Evolutionary conservation across 1,139 yeast species (phyloP), one percentile per base, ranked within the genome.

Genomic region (Komagataea norvegica): DNA sequence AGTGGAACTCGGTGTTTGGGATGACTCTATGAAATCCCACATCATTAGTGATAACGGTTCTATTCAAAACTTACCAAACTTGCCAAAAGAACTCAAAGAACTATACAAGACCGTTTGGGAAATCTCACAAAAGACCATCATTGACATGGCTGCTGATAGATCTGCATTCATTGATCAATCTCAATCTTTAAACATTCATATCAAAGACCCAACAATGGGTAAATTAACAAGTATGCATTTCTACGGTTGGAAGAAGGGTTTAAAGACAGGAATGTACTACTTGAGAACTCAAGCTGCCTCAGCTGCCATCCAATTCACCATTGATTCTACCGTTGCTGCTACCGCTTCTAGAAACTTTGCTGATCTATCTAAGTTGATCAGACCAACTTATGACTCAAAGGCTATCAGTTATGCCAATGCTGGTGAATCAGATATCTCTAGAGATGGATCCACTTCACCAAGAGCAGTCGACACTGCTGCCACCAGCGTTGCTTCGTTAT

Each of bases 181-280:
- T 46, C 97, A 91, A 66, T 79, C 93, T 39, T 69, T 91, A 73
- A 91, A 89, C 64, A 78, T 89, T 52, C 84, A 86, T 66, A 72
- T 91, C 61, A 79, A 76, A 60, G 77, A 80, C 42, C 96, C 96
- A 38, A 85, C 96, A 2, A 80, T 86, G 81, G 95, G 95, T 48
- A 91, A 61, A 87, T 96, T 17, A 71, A 89, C 97, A 11, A 78
- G 91, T 52, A 89, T 89, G 93, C 98, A 91, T 62, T 91, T 91
- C 66, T 86, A 91, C 61, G 95, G 95, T 27, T 91, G 98, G 98
- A 82, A 82, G 64, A 85, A 82, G 68, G 98, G 98, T 27, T 74
- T 91, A 58, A 91, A 91, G 71, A 91, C 98, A 2, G 98, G 98
- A 38, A 89, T 91, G 95, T 91, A 91, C 68, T 91, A 91, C 62